Base-by-base conservation (phyloP, 1,284 basidiomycete genomes). In the Microbotryum intermedium region DNA sequence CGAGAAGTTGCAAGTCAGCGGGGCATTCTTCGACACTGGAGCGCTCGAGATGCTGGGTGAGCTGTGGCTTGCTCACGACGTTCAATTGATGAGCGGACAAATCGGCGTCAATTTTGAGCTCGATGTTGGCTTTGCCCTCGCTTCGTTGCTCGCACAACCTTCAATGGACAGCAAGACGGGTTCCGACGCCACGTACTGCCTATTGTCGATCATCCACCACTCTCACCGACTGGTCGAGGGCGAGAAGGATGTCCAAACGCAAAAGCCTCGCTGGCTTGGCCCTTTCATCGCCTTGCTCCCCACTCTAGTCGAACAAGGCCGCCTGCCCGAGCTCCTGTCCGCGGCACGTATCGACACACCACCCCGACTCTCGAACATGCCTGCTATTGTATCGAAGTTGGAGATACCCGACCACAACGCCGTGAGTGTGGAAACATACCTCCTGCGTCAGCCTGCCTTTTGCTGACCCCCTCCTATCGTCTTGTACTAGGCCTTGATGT, bases 201-300 rank as follows among this genome's bases (percentile, higher is more conserved):
- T 57, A 2, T 30, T 57, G 29, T 46, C 45, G 28, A 45, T 51
- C 30, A 28, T 57, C 28, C 43, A 51, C 10, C 56, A 45, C 26
- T 46, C 42, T 29, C 6, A 49, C 23, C 26, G 39, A 16, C 13
- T 34, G 4, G 3, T 23, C 25, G 53, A 54, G 11, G 42, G 20
- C 34, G 45, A 26, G 20, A 23, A 10, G 46, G n/a, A 10, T 13
- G 42, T 89, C 29, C 78, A 77, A 50, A 75, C 79, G 0, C 83
- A 88, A 50, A 82, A 82, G 3, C 75, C 90, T 30, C 87, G 87
- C 20, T 92, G 34, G 34, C 34, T 39, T 4, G 34, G 34, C 11
- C 34, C 88, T 75, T 89, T 93, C 75, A 75, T 90, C 42, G 86
- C 87, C 2, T 76, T 93, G 20, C 74, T 92, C 2, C 85, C 90